A percentile compares a stretch with the other conserved stretches of the same genome.
These are phyloP conservation scores for Plasmodium gaboni DNA, from an alignment of 169 alveolate genomes.

Conservation along the genomic window DNA sequence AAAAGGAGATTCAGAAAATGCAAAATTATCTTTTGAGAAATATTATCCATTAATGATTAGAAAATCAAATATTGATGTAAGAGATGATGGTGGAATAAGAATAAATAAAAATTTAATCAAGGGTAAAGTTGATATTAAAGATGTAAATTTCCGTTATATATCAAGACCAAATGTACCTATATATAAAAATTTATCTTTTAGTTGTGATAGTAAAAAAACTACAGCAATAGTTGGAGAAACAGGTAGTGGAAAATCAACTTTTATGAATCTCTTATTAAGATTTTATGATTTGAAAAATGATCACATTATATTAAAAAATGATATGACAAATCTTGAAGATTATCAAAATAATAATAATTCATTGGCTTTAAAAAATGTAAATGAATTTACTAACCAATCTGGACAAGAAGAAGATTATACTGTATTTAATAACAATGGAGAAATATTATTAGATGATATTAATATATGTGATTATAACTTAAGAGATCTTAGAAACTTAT, in stretches of 20 bases:
- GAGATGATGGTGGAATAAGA: conserved; percentile 69
- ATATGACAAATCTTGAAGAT: background rate
- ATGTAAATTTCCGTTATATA: conserved; percentile 53
- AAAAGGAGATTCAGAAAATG: conserved; percentile 66
- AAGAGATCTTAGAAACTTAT: conserved; percentile 67
- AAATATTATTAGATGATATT: conserved; percentile 89
- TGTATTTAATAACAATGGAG: conserved; percentile 81
- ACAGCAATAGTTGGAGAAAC: conserved; percentile 95
- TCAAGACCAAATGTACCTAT: conserved; percentile 74
- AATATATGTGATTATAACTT: conserved; percentile 88
- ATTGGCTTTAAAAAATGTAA: conserved; percentile 10
- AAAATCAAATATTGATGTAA: conserved; percentile 52
- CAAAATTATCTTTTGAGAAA: conserved; percentile 39
- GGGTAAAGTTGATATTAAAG: conserved; percentile 46
- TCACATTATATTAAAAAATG: conserved; percentile 79
- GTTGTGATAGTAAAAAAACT: conserved; percentile 75
- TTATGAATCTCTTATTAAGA: conserved; percentile 90
- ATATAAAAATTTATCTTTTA: conserved; percentile 72
- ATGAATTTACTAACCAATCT: background rate
- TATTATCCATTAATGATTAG: conserved; percentile 64
- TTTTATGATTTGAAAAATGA: conserved; percentile 90
- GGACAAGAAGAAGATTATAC: conserved; percentile 3
- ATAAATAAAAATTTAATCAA: conserved; percentile 22
- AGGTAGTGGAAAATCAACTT: conserved; percentile 96
- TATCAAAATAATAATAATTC: background rate